A percentile compares a stretch with the other conserved stretches of the same genome.
Conservation (phyloP, 768 basidiomycete species). For the Trametopsis cervina region DNA sequence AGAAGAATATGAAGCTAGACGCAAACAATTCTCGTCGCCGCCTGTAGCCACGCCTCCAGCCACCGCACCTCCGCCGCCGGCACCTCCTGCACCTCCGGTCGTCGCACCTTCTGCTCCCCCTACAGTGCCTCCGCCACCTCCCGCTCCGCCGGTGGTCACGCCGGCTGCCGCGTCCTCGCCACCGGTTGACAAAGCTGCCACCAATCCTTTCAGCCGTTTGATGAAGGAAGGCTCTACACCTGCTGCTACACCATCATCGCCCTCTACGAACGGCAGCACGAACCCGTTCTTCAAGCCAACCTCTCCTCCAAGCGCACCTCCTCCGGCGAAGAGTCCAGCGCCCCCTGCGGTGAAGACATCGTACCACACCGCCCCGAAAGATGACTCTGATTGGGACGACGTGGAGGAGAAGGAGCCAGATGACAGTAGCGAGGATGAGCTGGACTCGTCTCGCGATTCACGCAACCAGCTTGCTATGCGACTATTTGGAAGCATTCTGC, state of each 20-base stretch:
- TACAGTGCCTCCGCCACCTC: slow-evolving; percentile 31
- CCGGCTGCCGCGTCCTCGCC: slow-evolving; percentile 20
- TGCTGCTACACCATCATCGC: slow-evolving; percentile 27
- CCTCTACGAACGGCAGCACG: slow-evolving; percentile 40
- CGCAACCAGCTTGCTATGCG: slow-evolving; percentile 70
- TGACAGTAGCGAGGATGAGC: slow-evolving; percentile 76
- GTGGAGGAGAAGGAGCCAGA: slow-evolving; percentile 63
- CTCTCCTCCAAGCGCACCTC: slow-evolving; percentile 26
- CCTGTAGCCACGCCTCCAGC: slow-evolving; percentile 39
- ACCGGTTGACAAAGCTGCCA: slow-evolving; percentile 45
- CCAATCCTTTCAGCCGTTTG: slow-evolving; percentile 77
- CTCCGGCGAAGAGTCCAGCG: slow-evolving; percentile 40
- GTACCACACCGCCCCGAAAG: slow-evolving; percentile 57
- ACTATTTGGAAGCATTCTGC: slow-evolving; percentile 70
- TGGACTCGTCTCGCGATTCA: slow-evolving; percentile 53
- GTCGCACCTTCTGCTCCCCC: slow-evolving; percentile 30
- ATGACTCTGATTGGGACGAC: slow-evolving; percentile 84
- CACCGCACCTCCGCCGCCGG: slow-evolving; percentile 42
- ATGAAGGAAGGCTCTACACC: slow-evolving; percentile 40
- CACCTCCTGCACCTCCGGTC: slow-evolving; percentile 28
- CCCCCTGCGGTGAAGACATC: slow-evolving; percentile 46
- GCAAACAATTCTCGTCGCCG: slow-evolving; percentile 17
- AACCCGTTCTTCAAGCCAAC: slow-evolving; percentile 71
- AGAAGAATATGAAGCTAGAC: slow-evolving; percentile 30
- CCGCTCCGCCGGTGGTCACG: slow-evolving; percentile 23